A percentile compares a stretch with the other conserved stretches of the same genome.
Conservation (phyloP, 192 early-diverging fungal genomes). For the Hyaloraphidium curvatum region DNA sequence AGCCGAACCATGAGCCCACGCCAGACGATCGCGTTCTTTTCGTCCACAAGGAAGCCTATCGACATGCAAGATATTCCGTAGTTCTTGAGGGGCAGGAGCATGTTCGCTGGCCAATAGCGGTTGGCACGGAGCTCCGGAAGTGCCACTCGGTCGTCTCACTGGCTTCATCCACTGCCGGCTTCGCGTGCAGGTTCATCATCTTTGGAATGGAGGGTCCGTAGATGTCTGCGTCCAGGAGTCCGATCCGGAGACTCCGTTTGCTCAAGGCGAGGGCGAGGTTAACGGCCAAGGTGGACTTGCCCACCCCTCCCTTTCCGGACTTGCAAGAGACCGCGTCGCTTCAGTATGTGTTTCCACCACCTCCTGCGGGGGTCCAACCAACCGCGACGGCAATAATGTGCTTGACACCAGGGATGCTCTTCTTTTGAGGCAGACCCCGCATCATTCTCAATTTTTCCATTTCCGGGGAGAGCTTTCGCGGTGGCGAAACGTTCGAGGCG, state of each 20-base stretch:
- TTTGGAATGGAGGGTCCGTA: constrained; percentile 76
- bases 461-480: too few relatives aligned
- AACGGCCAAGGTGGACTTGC: constrained; percentile 64
- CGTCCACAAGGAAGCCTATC: constrained; percentile 67
- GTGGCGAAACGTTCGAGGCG: too few relatives aligned
- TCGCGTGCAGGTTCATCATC: constrained; percentile 61
- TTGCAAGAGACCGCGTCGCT: background rate
- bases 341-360: background rate
- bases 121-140: background rate
- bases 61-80: constrained; percentile 83
- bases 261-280: constrained; percentile 52
- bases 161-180: constrained; percentile 41
- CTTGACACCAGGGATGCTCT: constrained; percentile 46
- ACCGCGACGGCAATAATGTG: constrained; percentile 54
- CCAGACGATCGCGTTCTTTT: constrained; percentile 67
- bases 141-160: constrained; percentile 15
- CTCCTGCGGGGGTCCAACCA: background rate
- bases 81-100: constrained; percentile 50
- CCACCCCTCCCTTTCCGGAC: constrained; percentile 81
- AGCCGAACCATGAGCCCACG: constrained; percentile 83
- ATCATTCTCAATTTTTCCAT: too few relatives aligned
- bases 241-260: constrained; percentile 33
- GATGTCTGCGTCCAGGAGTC: constrained; percentile 77
- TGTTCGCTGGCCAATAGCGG: constrained; percentile 14
- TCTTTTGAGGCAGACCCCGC: constrained; percentile 49